Evolutionary conservation across 208 protist species (phyloP).

Genomic region (Balamuthia mandrillaris): DNA sequence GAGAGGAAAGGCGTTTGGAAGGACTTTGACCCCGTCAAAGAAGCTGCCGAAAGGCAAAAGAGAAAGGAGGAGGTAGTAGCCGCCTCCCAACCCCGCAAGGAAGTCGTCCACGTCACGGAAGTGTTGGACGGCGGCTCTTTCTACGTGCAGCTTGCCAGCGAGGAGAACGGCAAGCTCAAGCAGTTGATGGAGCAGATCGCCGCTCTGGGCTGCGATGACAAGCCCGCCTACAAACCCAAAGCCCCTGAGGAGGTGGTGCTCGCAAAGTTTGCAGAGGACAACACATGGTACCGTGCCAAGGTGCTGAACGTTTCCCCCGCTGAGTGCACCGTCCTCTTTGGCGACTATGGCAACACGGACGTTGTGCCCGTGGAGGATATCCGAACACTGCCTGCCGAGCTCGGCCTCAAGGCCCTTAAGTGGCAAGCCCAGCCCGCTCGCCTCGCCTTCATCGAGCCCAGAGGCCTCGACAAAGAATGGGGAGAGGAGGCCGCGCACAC

Average conservation of each 20-base stretch:
- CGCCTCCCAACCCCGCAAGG: background rate
- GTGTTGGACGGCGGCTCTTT: slow-evolving; percentile 24
- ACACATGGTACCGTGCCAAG: slow-evolving; percentile 38
- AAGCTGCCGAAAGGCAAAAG: slow-evolving; percentile 28
- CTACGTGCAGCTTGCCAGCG: slow-evolving; percentile 30
- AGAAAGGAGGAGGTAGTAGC: slow-evolving; percentile 5
- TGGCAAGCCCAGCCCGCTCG: slow-evolving; percentile 28
- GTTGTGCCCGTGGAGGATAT: background rate
- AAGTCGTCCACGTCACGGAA: background rate
- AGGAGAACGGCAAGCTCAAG: slow-evolving; percentile 23
- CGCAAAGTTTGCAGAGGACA: slow-evolving; percentile 28
- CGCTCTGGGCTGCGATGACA: background rate
- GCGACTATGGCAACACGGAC: slow-evolving; percentile 40
- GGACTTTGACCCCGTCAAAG: slow-evolving; percentile 47
- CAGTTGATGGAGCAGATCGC: slow-evolving; percentile 18
- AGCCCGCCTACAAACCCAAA: slow-evolving; percentile 5
- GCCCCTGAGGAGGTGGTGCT: slow-evolving; percentile 1
- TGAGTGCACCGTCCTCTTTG: background rate
- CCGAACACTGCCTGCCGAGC: slow-evolving; percentile 27
- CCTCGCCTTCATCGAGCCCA: background rate
- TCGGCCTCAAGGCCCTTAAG: background rate
- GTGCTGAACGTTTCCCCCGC: background rate
- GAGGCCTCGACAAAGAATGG: slow-evolving; percentile 21
- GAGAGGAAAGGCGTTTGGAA: slow-evolving; percentile 33
- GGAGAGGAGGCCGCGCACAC: slow-evolving; percentile 29